phyloP scores from a whole-genome alignment of 2,329 filamentous ascomycete genomes.

The Ophiosphaerella narmari region DNA sequence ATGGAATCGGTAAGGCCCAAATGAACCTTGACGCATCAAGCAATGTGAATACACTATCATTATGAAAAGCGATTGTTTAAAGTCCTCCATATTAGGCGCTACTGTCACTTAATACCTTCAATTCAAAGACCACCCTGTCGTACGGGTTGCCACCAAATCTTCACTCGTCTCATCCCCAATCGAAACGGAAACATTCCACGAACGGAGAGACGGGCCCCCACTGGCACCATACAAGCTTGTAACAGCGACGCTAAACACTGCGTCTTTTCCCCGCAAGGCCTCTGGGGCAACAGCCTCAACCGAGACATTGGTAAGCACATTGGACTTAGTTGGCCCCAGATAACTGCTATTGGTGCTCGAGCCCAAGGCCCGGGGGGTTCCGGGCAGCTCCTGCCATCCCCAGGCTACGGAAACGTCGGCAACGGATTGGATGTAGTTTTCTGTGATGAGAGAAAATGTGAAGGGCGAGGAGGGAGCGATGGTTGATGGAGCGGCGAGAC shows the following conservation, averaged over 20 bases:
- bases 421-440: conserved; percentile 53
- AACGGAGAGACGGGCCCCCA: conserved; percentile 7
- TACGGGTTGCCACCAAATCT: conserved; percentile 14
- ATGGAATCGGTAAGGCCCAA: no score
- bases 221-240: conserved; percentile 35
- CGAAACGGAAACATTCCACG: conserved; percentile 27
- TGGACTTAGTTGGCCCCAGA: conserved; percentile 43
- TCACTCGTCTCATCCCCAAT: conserved; percentile 19
- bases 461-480: conserved; percentile 48
- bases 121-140: conserved; percentile 11
- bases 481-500: conserved; percentile 50
- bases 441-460: conserved; percentile 46
- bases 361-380: conserved; percentile 39
- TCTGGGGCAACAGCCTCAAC: conserved; percentile 20
- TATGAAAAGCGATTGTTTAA: no score
- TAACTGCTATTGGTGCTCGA: conserved; percentile 32
- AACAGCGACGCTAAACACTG: conserved; percentile 27
- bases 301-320: conserved; percentile 30
- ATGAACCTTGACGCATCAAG: no score
- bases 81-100: no score
- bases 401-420: conserved; percentile 53
- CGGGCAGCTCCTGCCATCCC: conserved; percentile 38
- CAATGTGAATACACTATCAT: no score
- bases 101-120: neutral
- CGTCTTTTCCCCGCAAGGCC: conserved; percentile 13